Conservation (phyloP, 192 early-diverging fungal species). For the Entrophospora sp. region DNA sequence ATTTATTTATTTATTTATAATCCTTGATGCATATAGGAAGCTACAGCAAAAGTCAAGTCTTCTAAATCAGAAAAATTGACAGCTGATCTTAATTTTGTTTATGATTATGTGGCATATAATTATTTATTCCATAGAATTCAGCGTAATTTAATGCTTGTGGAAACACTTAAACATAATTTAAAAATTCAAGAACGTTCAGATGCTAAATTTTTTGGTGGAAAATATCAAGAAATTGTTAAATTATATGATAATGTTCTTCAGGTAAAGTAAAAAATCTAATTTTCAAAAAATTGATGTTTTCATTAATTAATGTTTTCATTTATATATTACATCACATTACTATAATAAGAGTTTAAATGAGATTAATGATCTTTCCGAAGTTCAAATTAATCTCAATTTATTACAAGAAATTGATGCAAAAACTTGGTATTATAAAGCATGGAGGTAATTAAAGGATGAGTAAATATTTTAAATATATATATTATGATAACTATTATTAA, state of each 20-base stretch:
- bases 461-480: neutral
- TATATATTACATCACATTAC: neutral
- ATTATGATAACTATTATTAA: neutral
- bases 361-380: constrained; percentile 45
- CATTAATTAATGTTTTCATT: neutral
- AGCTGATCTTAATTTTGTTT: constrained; percentile 42
- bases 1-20: neutral
- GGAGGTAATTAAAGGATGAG: constrained; percentile 37
- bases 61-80: constrained; percentile 57
- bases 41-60: constrained; percentile 58
- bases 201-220: constrained; percentile 30
- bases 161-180: constrained; percentile 32
- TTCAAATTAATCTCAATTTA: constrained; percentile 37
- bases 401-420: constrained; percentile 40
- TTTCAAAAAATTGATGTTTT: neutral
- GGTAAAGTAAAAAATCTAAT: constrained; percentile 25
- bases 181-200: constrained; percentile 22
- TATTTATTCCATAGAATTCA: constrained; percentile 46
- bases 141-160: constrained; percentile 43
- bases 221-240: constrained; percentile 55
- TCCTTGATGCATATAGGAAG: too few relatives aligned
- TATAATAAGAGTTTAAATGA: constrained; percentile 40
- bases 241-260: constrained; percentile 54
- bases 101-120: constrained; percentile 49
- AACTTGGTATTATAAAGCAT: constrained; percentile 44